Evolutionary conservation across 805 yeast species (phyloP).

Genomic region (Ogataea sp.): DNA sequence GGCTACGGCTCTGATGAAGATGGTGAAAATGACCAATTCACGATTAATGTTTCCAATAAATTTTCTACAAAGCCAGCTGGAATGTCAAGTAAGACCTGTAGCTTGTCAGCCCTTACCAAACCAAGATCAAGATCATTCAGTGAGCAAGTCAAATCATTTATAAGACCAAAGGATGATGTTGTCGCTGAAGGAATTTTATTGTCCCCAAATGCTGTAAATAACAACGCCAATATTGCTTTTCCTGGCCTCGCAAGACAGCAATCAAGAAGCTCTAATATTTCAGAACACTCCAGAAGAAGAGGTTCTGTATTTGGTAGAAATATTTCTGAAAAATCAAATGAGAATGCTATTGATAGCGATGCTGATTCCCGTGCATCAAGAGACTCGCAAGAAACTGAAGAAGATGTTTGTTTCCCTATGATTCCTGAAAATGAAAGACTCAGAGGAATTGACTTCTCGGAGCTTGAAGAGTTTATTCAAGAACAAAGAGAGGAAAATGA

Average conservation of each 20-base stretch:
- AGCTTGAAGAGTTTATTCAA: conserved; percentile 72
- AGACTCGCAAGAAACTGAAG: conserved; percentile 86
- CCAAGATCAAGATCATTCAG: conserved; percentile 31
- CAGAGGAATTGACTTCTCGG: conserved; percentile 86
- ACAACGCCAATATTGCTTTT: conserved; percentile 2
- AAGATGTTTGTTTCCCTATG: conserved; percentile 97
- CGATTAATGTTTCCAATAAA: conserved; percentile 15
- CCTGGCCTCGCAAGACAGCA: conserved; percentile 15
- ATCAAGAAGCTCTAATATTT: conserved; percentile 24
- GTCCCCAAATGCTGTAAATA: conserved; percentile 7
- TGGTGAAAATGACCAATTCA: conserved; percentile 20
- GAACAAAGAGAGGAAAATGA: conserved; percentile 47
- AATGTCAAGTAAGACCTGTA: no score
- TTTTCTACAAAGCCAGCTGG: conserved; percentile 4
- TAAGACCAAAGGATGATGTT: conserved; percentile 25
- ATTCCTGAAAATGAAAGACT: conserved; percentile 49
- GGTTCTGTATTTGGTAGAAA: conserved; percentile 7
- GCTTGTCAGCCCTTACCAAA: not conserved
- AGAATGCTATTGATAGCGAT: conserved; percentile 45
- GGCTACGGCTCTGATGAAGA: conserved; percentile 14
- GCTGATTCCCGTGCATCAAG: conserved; percentile 67
- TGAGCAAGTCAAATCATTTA: conserved; percentile 32
- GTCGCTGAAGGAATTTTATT: conserved; percentile 23
- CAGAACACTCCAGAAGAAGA: conserved; percentile 16
- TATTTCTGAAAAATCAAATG: conserved; percentile 8